Evolutionary conservation across 305 asterid species (phyloP).

Genomic region (Rubia tinctorum): DNA sequence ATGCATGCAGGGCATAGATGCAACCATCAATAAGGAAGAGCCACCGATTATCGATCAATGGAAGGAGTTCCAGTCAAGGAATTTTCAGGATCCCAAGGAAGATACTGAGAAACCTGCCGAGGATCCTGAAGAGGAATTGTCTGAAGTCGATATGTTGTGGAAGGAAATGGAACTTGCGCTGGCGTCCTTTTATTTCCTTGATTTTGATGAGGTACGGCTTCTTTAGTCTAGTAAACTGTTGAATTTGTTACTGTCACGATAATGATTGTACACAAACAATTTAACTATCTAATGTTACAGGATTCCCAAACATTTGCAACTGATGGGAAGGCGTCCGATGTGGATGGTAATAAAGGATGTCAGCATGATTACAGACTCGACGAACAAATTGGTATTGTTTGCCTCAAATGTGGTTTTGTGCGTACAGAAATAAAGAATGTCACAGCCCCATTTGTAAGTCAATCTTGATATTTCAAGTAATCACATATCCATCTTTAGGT

Average conservation of each 20-base stretch:
- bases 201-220: conserved; percentile 64
- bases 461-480: neutral
- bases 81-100: conserved; percentile 29
- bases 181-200: conserved; percentile 76
- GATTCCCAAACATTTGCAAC: conserved; percentile 32
- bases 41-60: conserved; percentile 86
- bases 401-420: conserved; percentile 72
- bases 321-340: conserved; percentile 32
- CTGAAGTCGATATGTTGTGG: conserved; percentile 88
- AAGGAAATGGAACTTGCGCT: conserved; percentile 93
- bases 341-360: conserved; percentile 36
- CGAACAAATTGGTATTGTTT: conserved; percentile 80
- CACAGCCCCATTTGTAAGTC: conserved; percentile 80
- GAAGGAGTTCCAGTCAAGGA: conserved; percentile 63
- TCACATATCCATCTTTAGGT: neutral
- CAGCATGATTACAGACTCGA: conserved; percentile 75
- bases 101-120: conserved; percentile 30
- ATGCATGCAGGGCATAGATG: conserved; percentile 85
- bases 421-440: conserved; percentile 82
- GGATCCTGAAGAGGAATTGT: conserved; percentile 50
- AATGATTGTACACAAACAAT: neutral
- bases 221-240: neutral
- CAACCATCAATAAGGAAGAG: conserved; percentile 61
- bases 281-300: conserved; percentile 25
- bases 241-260: neutral